These are phyloP conservation scores for Oryza australiensis DNA, from an alignment of 176 grass and related monocot species.

Conservation along the genomic window DNA sequence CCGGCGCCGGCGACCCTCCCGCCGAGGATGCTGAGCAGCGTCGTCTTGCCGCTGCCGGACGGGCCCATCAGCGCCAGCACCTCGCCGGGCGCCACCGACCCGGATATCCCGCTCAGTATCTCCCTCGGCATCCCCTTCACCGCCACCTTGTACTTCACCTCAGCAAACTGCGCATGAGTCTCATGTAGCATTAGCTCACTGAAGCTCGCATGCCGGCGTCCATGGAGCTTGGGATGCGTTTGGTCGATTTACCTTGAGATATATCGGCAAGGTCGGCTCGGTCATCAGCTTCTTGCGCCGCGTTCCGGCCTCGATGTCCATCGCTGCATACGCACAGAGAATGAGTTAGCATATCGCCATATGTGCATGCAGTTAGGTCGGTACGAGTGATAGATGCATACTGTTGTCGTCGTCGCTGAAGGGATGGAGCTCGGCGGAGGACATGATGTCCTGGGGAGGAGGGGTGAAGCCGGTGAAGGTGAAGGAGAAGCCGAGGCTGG, in stretches of 20 bases:
- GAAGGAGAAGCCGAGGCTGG: slow-evolving; percentile 95
- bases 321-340: slow-evolving; percentile 14
- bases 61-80: slow-evolving; percentile 92
- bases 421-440: slow-evolving; percentile 17
- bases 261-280: slow-evolving; percentile 81
- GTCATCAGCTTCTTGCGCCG: slow-evolving; percentile 61
- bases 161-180: slow-evolving; percentile 56
- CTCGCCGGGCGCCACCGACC: slow-evolving; percentile 74
- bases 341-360: no score
- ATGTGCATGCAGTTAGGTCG: no score
- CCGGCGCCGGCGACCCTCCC: slow-evolving; percentile 50
- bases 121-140: slow-evolving; percentile 59
- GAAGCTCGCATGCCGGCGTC: background rate
- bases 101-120: slow-evolving; percentile 84
- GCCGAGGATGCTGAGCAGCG: slow-evolving; percentile 88
- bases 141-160: slow-evolving; percentile 81
- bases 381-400: background rate
- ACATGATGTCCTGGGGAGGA: slow-evolving; percentile 54
- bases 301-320: slow-evolving; percentile 59
- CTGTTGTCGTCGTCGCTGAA: slow-evolving; percentile 78
- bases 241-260: slow-evolving; percentile 64
- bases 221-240: background rate
- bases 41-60: slow-evolving; percentile 92
- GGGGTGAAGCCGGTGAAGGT: slow-evolving; percentile 95
- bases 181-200: background rate